Evolutionary conservation across 164 flowering plant genomes (phyloP).

Genomic region (Pachysandra terminalis): DNA sequence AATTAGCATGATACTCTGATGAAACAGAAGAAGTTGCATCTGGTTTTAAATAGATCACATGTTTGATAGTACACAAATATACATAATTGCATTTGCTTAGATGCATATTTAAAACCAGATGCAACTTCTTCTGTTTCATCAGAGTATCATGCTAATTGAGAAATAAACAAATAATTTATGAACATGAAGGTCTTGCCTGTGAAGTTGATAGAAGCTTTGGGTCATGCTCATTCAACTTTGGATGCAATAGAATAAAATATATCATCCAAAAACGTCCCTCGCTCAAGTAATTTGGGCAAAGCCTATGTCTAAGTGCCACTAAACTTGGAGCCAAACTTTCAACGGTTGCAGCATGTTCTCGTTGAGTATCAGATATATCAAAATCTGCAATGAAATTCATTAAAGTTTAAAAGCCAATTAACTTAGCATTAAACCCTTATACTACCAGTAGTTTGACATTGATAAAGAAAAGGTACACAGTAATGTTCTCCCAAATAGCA

Average conservation of each 20-base stretch:
- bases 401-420: constrained; percentile 2
- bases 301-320: constrained; percentile 31
- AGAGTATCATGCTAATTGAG: neutral
- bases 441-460: neutral
- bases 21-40: neutral
- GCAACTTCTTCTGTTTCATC: neutral
- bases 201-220: constrained; percentile 46
- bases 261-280: constrained; percentile 60
- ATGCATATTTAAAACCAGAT: neutral
- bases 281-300: constrained; percentile 34
- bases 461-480: neutral
- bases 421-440: neutral
- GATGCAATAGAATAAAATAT: constrained; percentile 61
- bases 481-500: too few species aligned
- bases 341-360: constrained; percentile 45
- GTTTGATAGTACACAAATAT: too few species aligned
- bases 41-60: too few species aligned
- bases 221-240: constrained; percentile 45
- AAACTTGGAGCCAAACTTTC: constrained; percentile 49
- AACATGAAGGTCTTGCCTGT: constrained; percentile 41
- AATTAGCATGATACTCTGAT: neutral
- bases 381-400: constrained; percentile 44
- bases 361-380: constrained; percentile 47
- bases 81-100: too few species aligned
- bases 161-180: neutral